Base-by-base conservation (phyloP, 2,329 filamentous ascomycete genomes). In the Emergomyces africanus region DNA sequence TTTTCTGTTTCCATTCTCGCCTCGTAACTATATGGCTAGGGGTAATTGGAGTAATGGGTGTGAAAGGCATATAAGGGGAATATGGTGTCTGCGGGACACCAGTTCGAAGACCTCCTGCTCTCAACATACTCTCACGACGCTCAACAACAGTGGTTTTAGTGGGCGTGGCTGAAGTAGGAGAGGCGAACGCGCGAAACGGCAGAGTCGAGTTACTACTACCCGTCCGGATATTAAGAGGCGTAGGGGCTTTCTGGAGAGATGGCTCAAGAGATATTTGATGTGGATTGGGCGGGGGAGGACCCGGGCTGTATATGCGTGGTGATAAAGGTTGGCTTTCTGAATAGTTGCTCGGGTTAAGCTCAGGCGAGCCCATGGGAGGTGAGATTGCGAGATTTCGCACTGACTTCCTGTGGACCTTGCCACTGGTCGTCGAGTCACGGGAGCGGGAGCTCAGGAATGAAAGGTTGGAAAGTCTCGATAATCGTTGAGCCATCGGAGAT, bases 301-400 rank as follows among this genome's bases (percentile, higher is more conserved):
- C 78, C 0, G 79, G 80, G 53, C 78, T 77, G 69, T 83, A 83
- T 62, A 78, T 72, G 48, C 81, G 75, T 9, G 82, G 82, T 1
- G 81, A 82, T 3, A 84, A 72, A 1, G 82, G 79, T n/a, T 79
- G 76, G n/a, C 73, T 76, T 25, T 78, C 76, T 15, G 75, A 70
- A 61, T 79, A 78, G 54, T 78, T 72, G 46, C 69, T 69, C 48
- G 72, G 67, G 3, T 72, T 70, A 30, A 74, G 72, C 18, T 78
- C 75, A 12, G 76, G 75, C 1, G 76, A 77, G 37, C 69, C 69
- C 44, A 83, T 70, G 1, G 82, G 81, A 8, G 79, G 76, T 23
- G 80, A 83, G 64, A 85, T 85, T 60, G 79, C 77, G 42, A 84
- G 72, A 61, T 81, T 81, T 57, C 79, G 79, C 51, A 83, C 70